phyloP scores from a whole-genome alignment of 257 asterid genomes.

The Solanum appendiculatum region DNA sequence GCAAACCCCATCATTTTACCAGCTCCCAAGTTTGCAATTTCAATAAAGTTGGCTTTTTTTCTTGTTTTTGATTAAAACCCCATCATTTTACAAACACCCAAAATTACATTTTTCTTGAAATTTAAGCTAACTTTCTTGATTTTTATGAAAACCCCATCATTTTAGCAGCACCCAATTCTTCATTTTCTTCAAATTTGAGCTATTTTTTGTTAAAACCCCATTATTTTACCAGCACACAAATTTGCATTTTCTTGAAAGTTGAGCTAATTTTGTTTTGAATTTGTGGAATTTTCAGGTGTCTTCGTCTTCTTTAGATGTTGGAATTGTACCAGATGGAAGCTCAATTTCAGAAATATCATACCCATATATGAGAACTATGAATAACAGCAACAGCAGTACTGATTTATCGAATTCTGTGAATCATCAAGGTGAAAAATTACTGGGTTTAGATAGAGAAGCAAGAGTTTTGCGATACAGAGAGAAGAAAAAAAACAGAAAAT shows the following conservation, averaged over 20 bases:
- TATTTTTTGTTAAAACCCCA: not conserved
- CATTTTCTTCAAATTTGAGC: not conserved
- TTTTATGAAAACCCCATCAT: not conserved
- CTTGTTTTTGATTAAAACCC: not conserved
- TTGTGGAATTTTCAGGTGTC: conserved; percentile 45
- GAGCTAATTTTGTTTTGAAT: not conserved
- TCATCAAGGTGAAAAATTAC: conserved; percentile 10
- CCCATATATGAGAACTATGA: conserved; percentile 17
- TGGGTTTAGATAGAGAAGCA: conserved; percentile 60
- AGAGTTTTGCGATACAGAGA: conserved; percentile 79
- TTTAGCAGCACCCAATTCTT: not conserved
- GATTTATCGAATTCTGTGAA: conserved; percentile 16
- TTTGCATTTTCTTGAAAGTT: not conserved
- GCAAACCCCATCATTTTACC: not conserved
- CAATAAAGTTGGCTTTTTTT: not conserved
- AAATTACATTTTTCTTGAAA: not conserved
- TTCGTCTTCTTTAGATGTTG: conserved; percentile 71
- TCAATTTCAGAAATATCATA: conserved; percentile 52
- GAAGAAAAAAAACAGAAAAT: conserved; percentile 70
- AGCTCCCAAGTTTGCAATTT: not conserved
- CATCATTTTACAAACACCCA: not conserved
- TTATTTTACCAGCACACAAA: not conserved
- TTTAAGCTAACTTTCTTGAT: not conserved
- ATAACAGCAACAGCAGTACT: not conserved
- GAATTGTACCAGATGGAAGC: conserved; percentile 75